Evolutionary conservation across 1,139 yeast species (phyloP), one percentile per base, ranked within the genome.

Genomic region (Suhomyces anneliseae): DNA sequence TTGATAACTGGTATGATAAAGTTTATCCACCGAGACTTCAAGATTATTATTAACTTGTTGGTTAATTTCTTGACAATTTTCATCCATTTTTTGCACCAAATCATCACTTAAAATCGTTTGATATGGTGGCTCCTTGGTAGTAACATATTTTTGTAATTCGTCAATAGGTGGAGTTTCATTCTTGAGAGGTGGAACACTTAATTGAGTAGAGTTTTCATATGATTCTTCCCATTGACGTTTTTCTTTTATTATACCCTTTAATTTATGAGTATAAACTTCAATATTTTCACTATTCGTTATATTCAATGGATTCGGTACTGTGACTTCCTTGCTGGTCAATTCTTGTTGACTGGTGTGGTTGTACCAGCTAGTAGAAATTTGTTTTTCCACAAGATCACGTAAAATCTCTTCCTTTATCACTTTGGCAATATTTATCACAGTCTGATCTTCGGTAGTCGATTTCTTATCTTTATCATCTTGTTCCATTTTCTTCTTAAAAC

Each of bases 321-420:
- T 45, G 27, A 57, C 60, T 42, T 62, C 62, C 47, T 63, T 54
- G 42, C 63, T 56, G 7, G 62, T 52, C 14, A 62, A 44, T 7
- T 55, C 63, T 2, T 55, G 62, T 5, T 59, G 65, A 1, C 60
- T 66, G 2, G 63, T 61, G 27, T 75, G 63, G 46, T 70, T 71
- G 73, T 85, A 83, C 95, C 95, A 87, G 57, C 87, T 82, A 6
- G 85, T 78, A 36, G 79, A 70, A 14, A 87, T 72, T 45, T 73
- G 73, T 11, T 89, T 88, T 35, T 81, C 79, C 27, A 74, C 69
- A 47, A 87, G 64, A 55, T 83, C 90, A 34, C 76, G 67, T 7
- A 85, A 65, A 9, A 86, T 60, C 57, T 85, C 90, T 48, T 85
- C 87, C 57, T 83, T 79, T 36, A 87, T 81, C 2, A 81, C 82